Conservation (phyloP, 1,284 basidiomycete genomes). For the Microbotryomycetes sp. region DNA sequence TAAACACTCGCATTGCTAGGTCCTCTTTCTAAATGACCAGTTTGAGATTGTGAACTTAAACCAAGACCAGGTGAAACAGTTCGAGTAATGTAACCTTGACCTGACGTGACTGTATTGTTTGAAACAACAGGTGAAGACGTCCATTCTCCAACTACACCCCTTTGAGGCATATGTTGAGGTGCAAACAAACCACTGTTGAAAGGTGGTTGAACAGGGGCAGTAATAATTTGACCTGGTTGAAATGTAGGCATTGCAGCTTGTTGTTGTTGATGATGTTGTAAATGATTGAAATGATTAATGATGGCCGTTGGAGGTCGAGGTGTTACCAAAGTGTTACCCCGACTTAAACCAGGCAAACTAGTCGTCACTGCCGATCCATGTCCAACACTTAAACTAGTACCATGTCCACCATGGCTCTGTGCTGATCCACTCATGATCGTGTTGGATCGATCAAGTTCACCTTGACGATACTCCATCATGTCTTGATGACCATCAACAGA, state of each 20-base stretch:
- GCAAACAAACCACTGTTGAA: not conserved
- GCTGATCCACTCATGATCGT: slow-evolving; percentile 21
- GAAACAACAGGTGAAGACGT: not conserved
- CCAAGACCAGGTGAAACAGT: not conserved
- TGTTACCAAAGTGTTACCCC: slow-evolving; percentile 37
- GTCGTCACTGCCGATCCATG: slow-evolving; percentile 17
- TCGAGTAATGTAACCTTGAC: not conserved
- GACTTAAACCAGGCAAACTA: slow-evolving; percentile 26
- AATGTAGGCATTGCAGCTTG: slow-evolving; percentile 35
- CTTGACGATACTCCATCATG: slow-evolving; percentile 25
- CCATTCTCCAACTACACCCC: not conserved
- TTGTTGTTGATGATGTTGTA: slow-evolving; percentile 11
- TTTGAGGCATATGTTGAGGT: not conserved
- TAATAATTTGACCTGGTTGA: slow-evolving; percentile 33
- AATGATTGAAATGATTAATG: slow-evolving; percentile 37
- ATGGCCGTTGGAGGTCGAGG: slow-evolving; percentile 43
- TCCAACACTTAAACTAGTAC: too few relatives aligned
- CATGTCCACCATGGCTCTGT: too few relatives aligned
- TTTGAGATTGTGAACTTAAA: not conserved
- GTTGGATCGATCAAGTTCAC: slow-evolving; percentile 25
- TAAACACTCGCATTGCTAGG: not conserved
- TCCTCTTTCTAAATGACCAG: not conserved
- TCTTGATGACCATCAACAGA: slow-evolving; percentile 11
- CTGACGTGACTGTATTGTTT: not conserved
- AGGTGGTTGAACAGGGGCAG: not conserved